A percentile compares a stretch with the other conserved stretches of the same genome.
Conservation (phyloP, 768 basidiomycete species). For the Cyclocybe cylindracea region DNA sequence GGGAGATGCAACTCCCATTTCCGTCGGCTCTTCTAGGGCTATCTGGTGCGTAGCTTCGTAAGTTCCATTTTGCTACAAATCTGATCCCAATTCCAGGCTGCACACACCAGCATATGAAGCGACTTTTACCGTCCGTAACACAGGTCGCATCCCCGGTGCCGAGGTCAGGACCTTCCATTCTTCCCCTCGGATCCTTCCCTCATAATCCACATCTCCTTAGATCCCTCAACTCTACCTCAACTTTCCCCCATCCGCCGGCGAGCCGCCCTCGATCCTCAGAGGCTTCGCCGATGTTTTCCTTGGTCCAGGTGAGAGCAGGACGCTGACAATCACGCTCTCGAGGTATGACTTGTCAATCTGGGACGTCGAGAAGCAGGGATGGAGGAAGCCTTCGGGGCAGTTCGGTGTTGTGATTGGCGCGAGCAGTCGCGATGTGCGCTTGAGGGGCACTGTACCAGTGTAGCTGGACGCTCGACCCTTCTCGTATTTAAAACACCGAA, state of each 20-base stretch:
- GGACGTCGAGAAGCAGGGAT: slow-evolving; percentile 71
- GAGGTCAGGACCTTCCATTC: slow-evolving; percentile 44
- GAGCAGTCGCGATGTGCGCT: slow-evolving; percentile 60
- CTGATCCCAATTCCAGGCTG: slow-evolving; percentile 29
- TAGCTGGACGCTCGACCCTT: no score
- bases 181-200: background rate
- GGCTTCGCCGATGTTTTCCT: slow-evolving; percentile 65
- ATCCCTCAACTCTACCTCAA: slow-evolving; percentile 77
- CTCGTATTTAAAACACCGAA: no score
- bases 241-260: slow-evolving; percentile 56
- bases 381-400: slow-evolving; percentile 63
- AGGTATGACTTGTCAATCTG: slow-evolving; percentile 72
- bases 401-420: slow-evolving; percentile 66
- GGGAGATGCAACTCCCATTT: slow-evolving; percentile 53
- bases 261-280: slow-evolving; percentile 68
- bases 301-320: slow-evolving; percentile 41
- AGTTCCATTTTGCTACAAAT: no score
- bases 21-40: slow-evolving; percentile 57
- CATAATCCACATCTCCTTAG: slow-evolving; percentile 27
- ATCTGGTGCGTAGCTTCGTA: slow-evolving; percentile 33
- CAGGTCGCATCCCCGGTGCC: slow-evolving; percentile 54
- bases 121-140: slow-evolving; percentile 64
- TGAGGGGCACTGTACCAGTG: slow-evolving; percentile 41
- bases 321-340: slow-evolving; percentile 55
- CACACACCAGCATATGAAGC: slow-evolving; percentile 63